Percentiles rank a stretch among this genome's conserved stretches.
phyloP scores from a whole-genome alignment of 2,329 filamentous ascomycete species.

The Passalora sequoiae region DNA sequence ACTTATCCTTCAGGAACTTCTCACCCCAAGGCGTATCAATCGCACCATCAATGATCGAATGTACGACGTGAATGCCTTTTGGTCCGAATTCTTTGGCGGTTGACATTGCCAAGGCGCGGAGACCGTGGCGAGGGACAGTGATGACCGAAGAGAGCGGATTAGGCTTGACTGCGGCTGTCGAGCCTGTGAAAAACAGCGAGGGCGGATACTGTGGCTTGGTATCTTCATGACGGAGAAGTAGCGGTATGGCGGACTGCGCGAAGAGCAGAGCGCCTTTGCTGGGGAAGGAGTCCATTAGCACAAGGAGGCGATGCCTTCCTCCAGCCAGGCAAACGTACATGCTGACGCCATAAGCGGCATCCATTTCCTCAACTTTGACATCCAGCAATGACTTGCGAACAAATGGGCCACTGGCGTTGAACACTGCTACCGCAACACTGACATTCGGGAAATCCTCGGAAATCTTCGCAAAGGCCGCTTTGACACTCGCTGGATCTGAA shows the following conservation, averaged over 20 bases:
- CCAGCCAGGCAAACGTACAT: constrained; percentile 17
- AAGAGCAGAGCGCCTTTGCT: constrained; percentile 71
- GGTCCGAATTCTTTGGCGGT: constrained; percentile 78
- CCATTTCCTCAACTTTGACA: constrained; percentile 53
- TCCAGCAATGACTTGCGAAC: constrained; percentile 56
- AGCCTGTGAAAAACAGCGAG: constrained; percentile 75
- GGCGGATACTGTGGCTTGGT: constrained; percentile 53
- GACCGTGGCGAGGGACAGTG: constrained; percentile 71
- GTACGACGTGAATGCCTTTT: constrained; percentile 72
- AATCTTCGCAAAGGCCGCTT: constrained; percentile 56
- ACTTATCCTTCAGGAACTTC: constrained; percentile 49
- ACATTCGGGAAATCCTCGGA: constrained; percentile 51
- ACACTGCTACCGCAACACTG: constrained; percentile 54
- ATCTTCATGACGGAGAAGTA: constrained; percentile 57
- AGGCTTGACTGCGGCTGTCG: constrained; percentile 70
- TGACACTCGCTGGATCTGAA: constrained; percentile 49
- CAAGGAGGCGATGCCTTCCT: neutral
- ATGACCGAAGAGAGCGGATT: constrained; percentile 64
- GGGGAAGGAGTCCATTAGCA: constrained; percentile 39
- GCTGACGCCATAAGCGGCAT: constrained; percentile 44
- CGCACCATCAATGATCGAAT: constrained; percentile 68
- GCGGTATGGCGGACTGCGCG: constrained; percentile 63
- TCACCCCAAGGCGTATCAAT: constrained; percentile 72
- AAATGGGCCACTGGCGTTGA: constrained; percentile 59
- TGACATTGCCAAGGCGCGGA: constrained; percentile 66